Evolutionary conservation across 129 eudicot genomes (phyloP).

Genomic region (Tagetes patula): DNA sequence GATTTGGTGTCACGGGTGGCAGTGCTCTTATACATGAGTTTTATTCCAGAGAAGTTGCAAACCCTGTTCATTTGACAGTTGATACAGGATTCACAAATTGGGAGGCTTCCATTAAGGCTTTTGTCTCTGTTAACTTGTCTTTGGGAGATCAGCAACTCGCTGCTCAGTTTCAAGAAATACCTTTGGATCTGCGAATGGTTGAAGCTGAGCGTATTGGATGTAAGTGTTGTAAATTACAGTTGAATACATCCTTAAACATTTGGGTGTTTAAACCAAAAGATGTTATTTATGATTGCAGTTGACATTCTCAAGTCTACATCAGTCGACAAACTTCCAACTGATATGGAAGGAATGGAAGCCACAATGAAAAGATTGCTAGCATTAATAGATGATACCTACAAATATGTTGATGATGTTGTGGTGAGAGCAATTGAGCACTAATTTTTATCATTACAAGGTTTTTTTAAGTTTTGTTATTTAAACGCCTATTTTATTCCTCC

Average conservation of each 20-base stretch:
- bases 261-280: background rate
- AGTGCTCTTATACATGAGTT: conserved; percentile 86
- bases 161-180: conserved; percentile 93
- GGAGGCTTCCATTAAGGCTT: conserved; percentile 73
- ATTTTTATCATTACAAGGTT: background rate
- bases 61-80: conserved; percentile 77
- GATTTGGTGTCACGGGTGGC: conserved; percentile 87
- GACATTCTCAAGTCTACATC: conserved; percentile 77
- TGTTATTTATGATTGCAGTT: conserved; percentile 39
- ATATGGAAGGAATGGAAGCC: conserved; percentile 94
- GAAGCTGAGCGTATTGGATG: conserved; percentile 97
- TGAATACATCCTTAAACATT: background rate
- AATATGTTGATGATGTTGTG: conserved; percentile 95
- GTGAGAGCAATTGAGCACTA: conserved; percentile 37
- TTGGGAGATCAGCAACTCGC: conserved; percentile 90
- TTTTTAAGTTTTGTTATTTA: background rate
- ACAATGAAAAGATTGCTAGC: conserved; percentile 74
- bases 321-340: conserved; percentile 85
- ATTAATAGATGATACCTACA: conserved; percentile 78
- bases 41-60: conserved; percentile 72
- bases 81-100: conserved; percentile 81
- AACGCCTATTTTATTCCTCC: conserved; percentile 6
- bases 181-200: conserved; percentile 74
- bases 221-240: conserved; percentile 33
- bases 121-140: conserved; percentile 65